These are phyloP conservation scores for Mortierella sp. DNA, from an alignment of 371 early-diverging fungal genomes.

Conservation along the genomic window DNA sequence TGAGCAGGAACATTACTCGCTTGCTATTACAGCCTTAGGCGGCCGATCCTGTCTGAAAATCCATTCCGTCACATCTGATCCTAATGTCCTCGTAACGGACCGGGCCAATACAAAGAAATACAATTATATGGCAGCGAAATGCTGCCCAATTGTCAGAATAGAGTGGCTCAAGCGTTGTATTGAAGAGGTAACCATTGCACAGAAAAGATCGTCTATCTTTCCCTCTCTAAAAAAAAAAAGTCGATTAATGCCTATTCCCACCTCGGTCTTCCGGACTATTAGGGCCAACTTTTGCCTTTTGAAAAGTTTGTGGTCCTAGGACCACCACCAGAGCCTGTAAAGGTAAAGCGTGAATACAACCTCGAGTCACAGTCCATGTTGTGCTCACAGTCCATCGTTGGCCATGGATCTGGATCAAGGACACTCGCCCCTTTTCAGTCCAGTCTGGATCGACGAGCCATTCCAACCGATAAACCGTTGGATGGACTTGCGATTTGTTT, in stretches of 20 bases:
- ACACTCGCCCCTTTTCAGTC: neutral
- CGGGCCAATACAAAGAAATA: slow-evolving; percentile 27
- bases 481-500: slow-evolving; percentile 19
- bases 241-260: neutral
- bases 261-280: neutral
- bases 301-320: slow-evolving; percentile 8
- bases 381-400: no score
- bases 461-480: slow-evolving; percentile 24
- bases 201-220: no score
- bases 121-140: slow-evolving; percentile 21
- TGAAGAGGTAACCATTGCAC: slow-evolving; percentile 24
- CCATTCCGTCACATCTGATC: slow-evolving; percentile 5
- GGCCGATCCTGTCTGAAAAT: slow-evolving; percentile 21
- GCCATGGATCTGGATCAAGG: no score
- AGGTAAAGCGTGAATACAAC: no score
- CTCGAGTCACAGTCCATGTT: no score
- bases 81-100: slow-evolving; percentile 33
- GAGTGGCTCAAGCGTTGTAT: slow-evolving; percentile 27
- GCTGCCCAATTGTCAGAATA: slow-evolving; percentile 25
- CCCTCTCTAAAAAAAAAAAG: neutral
- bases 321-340: no score
- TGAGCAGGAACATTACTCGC: slow-evolving; percentile 23
- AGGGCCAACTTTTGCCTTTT: slow-evolving; percentile 20
- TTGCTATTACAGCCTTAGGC: slow-evolving; percentile 27
- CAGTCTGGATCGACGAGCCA: slow-evolving; percentile 4